Evolutionary conservation across 2,329 filamentous ascomycete species (phyloP).

Genomic region (Aspergillus sp.): DNA sequence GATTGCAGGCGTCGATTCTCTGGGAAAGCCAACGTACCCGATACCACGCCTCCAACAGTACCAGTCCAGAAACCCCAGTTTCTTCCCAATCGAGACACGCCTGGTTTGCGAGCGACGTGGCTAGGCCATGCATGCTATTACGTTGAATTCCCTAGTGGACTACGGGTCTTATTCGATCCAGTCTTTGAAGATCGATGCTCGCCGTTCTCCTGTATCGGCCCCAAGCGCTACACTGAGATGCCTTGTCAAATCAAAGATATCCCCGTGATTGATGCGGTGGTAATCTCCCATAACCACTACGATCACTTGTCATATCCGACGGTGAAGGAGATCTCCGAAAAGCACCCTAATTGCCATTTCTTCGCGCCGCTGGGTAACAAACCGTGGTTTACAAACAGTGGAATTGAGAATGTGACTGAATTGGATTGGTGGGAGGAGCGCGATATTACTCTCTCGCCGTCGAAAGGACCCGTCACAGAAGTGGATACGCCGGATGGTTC

Average conservation of each 20-base stretch:
- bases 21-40: constrained; percentile 48
- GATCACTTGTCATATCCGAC: constrained; percentile 79
- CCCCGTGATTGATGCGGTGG: constrained; percentile 49
- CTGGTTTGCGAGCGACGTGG: constrained; percentile 76
- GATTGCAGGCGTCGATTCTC: constrained; percentile 35
- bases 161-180: constrained; percentile 86
- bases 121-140: constrained; percentile 92
- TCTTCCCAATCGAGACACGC: constrained; percentile 50
- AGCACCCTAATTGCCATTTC: constrained; percentile 73
- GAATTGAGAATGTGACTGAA: constrained; percentile 72
- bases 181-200: constrained; percentile 85
- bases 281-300: constrained; percentile 88
- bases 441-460: constrained; percentile 56
- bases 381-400: constrained; percentile 66
- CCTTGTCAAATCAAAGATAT: constrained; percentile 73
- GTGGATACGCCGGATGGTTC: constrained; percentile 20
- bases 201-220: constrained; percentile 61
- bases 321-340: constrained; percentile 59
- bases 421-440: constrained; percentile 91
- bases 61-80: constrained; percentile 60
- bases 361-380: constrained; percentile 79
- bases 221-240: constrained; percentile 67
- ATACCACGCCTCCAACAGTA: constrained; percentile 59
- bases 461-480: constrained; percentile 14
- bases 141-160: constrained; percentile 76